Evolutionary conservation across 495 filamentous ascomycete genomes (phyloP).

Genomic region (Annulohypoxylon maeteangense): DNA sequence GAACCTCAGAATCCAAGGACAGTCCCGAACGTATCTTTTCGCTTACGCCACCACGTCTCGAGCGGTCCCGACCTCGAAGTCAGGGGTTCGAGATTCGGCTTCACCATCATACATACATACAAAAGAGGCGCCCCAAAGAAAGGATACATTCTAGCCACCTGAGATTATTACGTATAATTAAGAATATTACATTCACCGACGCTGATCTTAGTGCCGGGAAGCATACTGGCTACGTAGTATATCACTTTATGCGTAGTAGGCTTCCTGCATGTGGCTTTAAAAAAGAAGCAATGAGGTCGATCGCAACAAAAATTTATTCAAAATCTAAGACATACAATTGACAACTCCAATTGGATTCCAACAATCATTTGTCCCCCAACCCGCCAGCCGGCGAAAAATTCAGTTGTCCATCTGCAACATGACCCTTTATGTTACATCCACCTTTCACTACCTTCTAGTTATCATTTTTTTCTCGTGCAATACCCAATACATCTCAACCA

Average conservation of each 20-base stretch:
- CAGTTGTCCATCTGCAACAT: conserved; percentile 13
- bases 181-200: conserved; percentile 21
- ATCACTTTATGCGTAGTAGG: conserved; percentile 17
- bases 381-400: neutral
- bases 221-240: conserved; percentile 7
- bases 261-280: conserved; percentile 13
- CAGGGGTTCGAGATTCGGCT: neutral
- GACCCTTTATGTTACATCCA: conserved; percentile 36
- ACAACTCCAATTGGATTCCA: conserved; percentile 19
- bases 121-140: neutral
- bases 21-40: conserved; percentile 5
- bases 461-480: conserved; percentile 23
- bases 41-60: conserved; percentile 12
- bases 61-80: conserved; percentile 12
- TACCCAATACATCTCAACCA: neutral
- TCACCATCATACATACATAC: neutral
- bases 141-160: neutral
- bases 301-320: conserved; percentile 32
- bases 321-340: conserved; percentile 23
- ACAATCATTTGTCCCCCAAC: conserved; percentile 6
- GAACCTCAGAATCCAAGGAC: conserved; percentile 15
- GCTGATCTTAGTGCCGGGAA: conserved; percentile 30
- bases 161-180: neutral
- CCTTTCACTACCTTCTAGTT: neutral
- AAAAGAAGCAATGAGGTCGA: conserved; percentile 30